These are phyloP conservation scores for Neospermospora avenae DNA, from an alignment of 2,329 filamentous ascomycete species.

Conservation along the genomic window DNA sequence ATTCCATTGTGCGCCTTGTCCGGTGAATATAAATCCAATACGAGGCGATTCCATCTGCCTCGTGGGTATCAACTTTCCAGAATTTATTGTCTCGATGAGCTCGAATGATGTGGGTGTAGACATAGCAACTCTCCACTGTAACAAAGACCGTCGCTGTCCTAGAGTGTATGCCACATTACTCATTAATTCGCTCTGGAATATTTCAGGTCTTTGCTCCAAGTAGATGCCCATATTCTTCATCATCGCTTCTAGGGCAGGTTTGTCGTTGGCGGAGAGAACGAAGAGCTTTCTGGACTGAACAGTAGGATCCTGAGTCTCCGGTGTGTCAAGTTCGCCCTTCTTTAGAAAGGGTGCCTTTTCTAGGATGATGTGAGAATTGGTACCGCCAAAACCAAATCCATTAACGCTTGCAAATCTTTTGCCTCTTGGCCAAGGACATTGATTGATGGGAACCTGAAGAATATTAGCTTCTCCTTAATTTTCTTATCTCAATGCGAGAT, in stretches of 20 bases:
- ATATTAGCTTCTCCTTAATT: slow-evolving; percentile 4
- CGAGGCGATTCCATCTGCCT: slow-evolving; percentile 23
- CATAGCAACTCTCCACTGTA: slow-evolving; percentile 31
- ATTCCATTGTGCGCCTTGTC: slow-evolving; percentile 31
- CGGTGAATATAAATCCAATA: slow-evolving; percentile 31
- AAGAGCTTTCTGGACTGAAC: slow-evolving; percentile 34
- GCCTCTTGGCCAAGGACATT: slow-evolving; percentile 28
- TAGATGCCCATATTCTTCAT: slow-evolving; percentile 33
- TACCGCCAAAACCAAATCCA: slow-evolving; percentile 39
- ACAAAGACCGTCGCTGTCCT: slow-evolving; percentile 27
- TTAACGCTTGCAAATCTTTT: slow-evolving; percentile 47
- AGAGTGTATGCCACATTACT: slow-evolving; percentile 33
- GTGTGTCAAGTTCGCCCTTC: slow-evolving; percentile 25
- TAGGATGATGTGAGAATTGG: slow-evolving; percentile 39
- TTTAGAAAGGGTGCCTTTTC: slow-evolving; percentile 30
- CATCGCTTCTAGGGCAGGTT: slow-evolving; percentile 25
- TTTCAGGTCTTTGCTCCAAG: slow-evolving; percentile 32
- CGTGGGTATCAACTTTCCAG: slow-evolving; percentile 34
- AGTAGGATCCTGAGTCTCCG: slow-evolving; percentile 15
- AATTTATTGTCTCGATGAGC: slow-evolving; percentile 28
- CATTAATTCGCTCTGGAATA: slow-evolving; percentile 32
- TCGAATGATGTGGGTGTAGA: slow-evolving; percentile 27
- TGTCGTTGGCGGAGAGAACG: slow-evolving; percentile 30
- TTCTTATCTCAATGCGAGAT: not conserved
- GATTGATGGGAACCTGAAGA: slow-evolving; percentile 31